Evolutionary conservation across 208 protist genomes (phyloP).

Genomic region (Crithidia brevicula): DNA sequence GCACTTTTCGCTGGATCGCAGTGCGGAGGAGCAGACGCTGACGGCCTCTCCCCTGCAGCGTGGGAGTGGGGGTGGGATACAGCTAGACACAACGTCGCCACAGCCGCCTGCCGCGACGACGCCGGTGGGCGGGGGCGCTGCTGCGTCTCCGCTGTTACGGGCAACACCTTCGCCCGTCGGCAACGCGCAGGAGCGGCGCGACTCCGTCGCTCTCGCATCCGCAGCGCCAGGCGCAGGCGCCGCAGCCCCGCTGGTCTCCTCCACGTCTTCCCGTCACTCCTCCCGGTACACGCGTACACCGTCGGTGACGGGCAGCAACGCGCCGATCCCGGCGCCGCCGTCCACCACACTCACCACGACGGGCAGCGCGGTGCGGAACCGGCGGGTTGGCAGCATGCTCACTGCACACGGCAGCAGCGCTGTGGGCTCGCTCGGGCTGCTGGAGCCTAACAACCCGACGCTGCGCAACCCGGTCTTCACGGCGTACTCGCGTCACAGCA

Average conservation of each 20-base stretch:
- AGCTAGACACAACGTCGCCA: too few species aligned
- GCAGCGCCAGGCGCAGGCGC: neutral
- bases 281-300: neutral
- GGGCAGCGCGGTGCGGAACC: neutral
- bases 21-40: neutral
- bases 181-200: neutral
- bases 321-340: slow-evolving; percentile 10
- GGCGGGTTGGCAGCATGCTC: slow-evolving; percentile 8
- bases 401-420: slow-evolving; percentile 9
- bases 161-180: neutral
- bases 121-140: too few species aligned
- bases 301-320: slow-evolving; percentile 10
- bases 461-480: neutral
- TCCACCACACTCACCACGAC: neutral
- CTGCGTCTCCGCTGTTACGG: too few species aligned
- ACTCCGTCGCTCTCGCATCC: neutral
- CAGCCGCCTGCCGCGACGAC: too few species aligned
- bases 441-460: neutral
- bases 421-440: neutral
- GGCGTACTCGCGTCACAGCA: slow-evolving; percentile 4
- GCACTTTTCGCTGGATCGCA: slow-evolving; percentile 3
- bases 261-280: neutral
- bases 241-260: neutral
- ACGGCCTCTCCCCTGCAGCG: neutral
- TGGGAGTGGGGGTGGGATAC: too few species aligned